These are phyloP conservation scores for Geranium incanum DNA, from an alignment of 441 rosid species.

Conservation along the genomic window DNA sequence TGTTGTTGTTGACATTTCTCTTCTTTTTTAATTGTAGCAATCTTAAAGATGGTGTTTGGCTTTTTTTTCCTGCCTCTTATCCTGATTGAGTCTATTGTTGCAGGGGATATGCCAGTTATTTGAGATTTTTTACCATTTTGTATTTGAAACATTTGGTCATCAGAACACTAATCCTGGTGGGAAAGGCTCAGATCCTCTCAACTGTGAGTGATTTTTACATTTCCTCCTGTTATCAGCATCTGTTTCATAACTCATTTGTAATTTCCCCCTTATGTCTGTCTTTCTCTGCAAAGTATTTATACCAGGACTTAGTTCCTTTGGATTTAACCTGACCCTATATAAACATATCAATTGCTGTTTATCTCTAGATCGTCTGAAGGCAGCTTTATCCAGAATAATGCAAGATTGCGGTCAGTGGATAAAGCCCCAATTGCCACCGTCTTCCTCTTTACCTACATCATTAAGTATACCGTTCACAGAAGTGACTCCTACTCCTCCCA, in stretches of 20 bases:
- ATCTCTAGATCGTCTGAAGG: conserved; percentile 73
- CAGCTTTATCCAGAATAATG: conserved; percentile 63
- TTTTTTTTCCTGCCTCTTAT: conserved; percentile 32
- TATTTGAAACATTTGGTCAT: conserved; percentile 73
- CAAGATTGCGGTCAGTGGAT: conserved; percentile 95
- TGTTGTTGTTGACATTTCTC: conserved; percentile 15
- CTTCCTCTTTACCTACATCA: conserved; percentile 45
- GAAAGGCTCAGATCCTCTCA: conserved; percentile 51
- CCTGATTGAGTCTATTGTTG: conserved; percentile 56
- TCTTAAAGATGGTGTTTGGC: conserved; percentile 17
- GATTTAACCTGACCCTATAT: conserved; percentile 11
- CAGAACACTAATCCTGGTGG: conserved; percentile 41
- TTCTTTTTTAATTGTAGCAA: conserved; percentile 15
- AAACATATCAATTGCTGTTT: conserved; percentile 14
- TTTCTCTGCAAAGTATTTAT: conserved; percentile 5
- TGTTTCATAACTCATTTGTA: conserved; percentile 13
- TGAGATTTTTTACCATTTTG: conserved; percentile 67
- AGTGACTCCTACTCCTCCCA: conserved; percentile 56
- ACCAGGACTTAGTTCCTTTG: conserved; percentile 5
- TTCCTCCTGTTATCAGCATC: conserved; percentile 12
- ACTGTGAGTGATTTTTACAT: conserved; percentile 49
- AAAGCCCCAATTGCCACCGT: conserved; percentile 48
- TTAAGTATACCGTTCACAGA: conserved; percentile 41
- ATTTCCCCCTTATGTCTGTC: conserved; percentile 1
- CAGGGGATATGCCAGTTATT: conserved; percentile 98